Evolutionary conservation across 306 rosid species (phyloP).

Genomic region (Boehmeria nivea): DNA sequence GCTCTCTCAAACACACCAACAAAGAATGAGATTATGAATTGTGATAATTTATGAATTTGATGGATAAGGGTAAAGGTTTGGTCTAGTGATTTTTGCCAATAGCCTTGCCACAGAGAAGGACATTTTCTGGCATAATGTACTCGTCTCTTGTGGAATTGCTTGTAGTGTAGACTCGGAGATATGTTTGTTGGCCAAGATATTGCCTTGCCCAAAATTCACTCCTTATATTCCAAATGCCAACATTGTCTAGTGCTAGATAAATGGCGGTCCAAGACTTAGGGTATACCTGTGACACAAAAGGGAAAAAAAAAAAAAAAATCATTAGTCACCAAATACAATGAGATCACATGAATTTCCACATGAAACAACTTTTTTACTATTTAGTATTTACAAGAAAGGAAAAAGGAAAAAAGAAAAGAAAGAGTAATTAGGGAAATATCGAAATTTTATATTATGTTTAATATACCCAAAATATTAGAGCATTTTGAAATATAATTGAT

Average conservation of each 20-base stretch:
- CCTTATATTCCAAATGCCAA: constrained; percentile 90
- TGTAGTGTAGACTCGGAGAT: constrained; percentile 70
- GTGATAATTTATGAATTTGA: too few species aligned
- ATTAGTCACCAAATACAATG: not conserved
- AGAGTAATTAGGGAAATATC: too few species aligned
- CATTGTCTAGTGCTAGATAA: constrained; percentile 74
- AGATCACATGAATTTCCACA: too few species aligned
- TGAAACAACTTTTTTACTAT: too few species aligned
- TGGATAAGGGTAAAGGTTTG: too few species aligned
- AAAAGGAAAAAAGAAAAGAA: too few species aligned
- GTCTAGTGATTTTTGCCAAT: constrained; percentile 22
- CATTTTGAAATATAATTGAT: too few species aligned
- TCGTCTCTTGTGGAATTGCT: constrained; percentile 67
- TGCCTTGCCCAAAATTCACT: constrained; percentile 85
- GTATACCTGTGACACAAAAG: constrained; percentile 52
- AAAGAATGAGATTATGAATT: not conserved
- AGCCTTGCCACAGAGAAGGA: constrained; percentile 87
- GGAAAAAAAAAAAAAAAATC: not conserved
- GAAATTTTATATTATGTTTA: too few species aligned
- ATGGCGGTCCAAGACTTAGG: constrained; percentile 95
- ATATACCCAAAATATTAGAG: too few species aligned
- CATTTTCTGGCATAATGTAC: constrained; percentile 73
- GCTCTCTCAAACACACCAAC: not conserved
- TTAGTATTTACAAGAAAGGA: too few species aligned
- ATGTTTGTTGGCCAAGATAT: constrained; percentile 85